Evolutionary conservation across 106 monocot species (phyloP), one percentile per base, ranked within the genome.

Genomic region (Dendrobium nobile): DNA sequence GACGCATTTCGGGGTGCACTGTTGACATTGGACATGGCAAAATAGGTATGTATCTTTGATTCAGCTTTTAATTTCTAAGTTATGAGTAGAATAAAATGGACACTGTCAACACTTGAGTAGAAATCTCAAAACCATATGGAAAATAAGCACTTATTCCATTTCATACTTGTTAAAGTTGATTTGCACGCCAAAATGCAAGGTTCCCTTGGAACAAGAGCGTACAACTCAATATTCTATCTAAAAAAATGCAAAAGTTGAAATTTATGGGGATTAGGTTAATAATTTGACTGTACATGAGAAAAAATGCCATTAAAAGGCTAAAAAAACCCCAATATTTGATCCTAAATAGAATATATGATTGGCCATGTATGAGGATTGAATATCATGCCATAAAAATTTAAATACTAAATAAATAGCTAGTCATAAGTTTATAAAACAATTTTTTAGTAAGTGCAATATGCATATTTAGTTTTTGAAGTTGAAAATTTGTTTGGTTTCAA

Each of bases 11-110:
- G 75, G 99, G 99, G 37, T 99, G 99, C 83, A 95, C 95, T 79
- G 91, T 99, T 47, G 99, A 99, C 82, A 92, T 99, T 86, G 99
- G 99, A 18, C 99, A 99, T 88, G 99, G 99, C 26, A 99, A 99
- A 75, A 99, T 99, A 84, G 99, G 99, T 99, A 89, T 80, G 41
- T 54, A 74, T 64, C 47, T 24, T 73, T 8, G 26, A 26, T 20
- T 16, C 3, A 27, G 27, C 27, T 11, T 76, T n/a, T 22, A 22
- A 33, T 75, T 20, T 6, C 22, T 45, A 24, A 45, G 45, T 47
- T 75, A 11, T 75, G n/a, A 47, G 73, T 18, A 73, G 41, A 37
- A 41, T 73, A 15, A 37, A 67, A 26, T 82, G 22, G 33, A 40
- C 44, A 31, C 33, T 28, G 44, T 54, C 73, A 51, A 54, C 45